Percentiles rank a stretch among this genome's conserved stretches.
Conservation (phyloP, 2,329 filamentous ascomycete species). For the Orbilia ellipsospora region DNA sequence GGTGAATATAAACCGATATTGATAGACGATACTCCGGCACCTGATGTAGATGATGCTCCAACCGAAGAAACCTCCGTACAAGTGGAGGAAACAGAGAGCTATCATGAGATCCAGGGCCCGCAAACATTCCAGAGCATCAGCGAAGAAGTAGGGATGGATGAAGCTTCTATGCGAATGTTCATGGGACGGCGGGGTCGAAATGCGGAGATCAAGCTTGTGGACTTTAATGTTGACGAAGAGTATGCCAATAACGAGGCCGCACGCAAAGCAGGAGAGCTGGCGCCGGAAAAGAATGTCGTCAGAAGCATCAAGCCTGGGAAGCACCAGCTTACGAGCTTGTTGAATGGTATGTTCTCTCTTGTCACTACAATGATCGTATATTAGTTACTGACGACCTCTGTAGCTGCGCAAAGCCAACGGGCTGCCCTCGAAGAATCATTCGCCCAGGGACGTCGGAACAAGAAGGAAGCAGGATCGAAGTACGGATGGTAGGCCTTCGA, state of each 20-base stretch:
- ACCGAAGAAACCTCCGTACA: constrained; percentile 19
- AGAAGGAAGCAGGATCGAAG: constrained; percentile 59
- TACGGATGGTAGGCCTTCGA: constrained; percentile 58
- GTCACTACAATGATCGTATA: constrained; percentile 61
- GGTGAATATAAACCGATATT: constrained; percentile 59
- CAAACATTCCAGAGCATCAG: constrained; percentile 70
- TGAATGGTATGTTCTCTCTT: constrained; percentile 69
- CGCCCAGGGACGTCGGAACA: constrained; percentile 59
- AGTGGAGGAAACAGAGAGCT: constrained; percentile 1
- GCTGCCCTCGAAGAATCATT: constrained; percentile 59
- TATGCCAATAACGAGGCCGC: constrained; percentile 73
- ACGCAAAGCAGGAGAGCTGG: constrained; percentile 66
- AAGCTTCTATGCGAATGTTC: constrained; percentile 71
- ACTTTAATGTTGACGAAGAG: constrained; percentile 75
- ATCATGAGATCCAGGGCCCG: constrained; percentile 16
- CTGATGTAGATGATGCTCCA: background rate
- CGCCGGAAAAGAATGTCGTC: constrained; percentile 70
- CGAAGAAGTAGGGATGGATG: constrained; percentile 71
- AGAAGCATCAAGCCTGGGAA: constrained; percentile 74
- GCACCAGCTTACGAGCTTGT: constrained; percentile 73
- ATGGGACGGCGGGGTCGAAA: constrained; percentile 67
- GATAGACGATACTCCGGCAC: constrained; percentile 50
- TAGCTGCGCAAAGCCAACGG: constrained; percentile 59
- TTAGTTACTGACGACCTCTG: constrained; percentile 18
- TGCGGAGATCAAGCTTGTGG: constrained; percentile 67